Evolutionary conservation across 495 filamentous ascomycete genomes (phyloP).

Genomic region (Xylaria curta): DNA sequence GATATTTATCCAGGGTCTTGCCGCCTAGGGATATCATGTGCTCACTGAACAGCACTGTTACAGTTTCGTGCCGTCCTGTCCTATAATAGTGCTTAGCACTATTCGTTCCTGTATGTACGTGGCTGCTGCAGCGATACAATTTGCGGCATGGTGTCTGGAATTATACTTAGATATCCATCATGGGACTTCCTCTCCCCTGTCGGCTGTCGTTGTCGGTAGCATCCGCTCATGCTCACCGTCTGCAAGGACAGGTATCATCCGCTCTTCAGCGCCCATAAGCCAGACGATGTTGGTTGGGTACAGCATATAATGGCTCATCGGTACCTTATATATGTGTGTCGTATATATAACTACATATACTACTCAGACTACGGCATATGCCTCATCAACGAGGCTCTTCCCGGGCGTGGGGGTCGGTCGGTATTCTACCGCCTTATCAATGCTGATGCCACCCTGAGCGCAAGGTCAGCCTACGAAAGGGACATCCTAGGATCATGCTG

Average conservation of each 20-base stretch:
- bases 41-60: not conserved
- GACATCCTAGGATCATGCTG: not conserved
- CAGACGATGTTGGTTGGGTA: not conserved
- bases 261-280: not conserved
- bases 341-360: not conserved
- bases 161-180: not conserved
- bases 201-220: not conserved
- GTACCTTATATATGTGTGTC: not conserved
- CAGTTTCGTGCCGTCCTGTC: not conserved
- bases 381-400: conserved; percentile 6
- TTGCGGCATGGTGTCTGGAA: not conserved
- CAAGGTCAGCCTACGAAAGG: not conserved
- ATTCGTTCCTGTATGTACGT: not conserved
- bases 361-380: not conserved
- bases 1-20: not conserved
- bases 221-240: not conserved
- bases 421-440: not conserved
- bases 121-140: not conserved
- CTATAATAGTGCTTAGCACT: not conserved
- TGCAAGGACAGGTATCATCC: not conserved
- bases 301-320: not conserved
- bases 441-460: not conserved
- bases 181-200: not conserved
- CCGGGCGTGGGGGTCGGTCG: not conserved
- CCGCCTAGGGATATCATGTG: not conserved